These are phyloP conservation scores for Collybiopsis luxurians DNA, from an alignment of 768 basidiomycete species.

Conservation along the genomic window DNA sequence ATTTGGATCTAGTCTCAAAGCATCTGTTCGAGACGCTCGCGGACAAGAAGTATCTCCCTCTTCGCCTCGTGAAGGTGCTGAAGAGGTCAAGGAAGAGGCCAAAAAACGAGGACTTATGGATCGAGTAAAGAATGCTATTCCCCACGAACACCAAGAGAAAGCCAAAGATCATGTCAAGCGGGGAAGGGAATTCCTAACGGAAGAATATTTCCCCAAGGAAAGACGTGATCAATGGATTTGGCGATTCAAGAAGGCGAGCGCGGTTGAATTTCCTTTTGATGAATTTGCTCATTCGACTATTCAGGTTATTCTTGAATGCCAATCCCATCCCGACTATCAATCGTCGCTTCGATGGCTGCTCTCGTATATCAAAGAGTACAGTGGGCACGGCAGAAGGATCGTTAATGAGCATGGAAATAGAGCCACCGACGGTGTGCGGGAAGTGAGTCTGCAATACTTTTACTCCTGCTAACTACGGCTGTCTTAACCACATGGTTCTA, in stretches of 20 bases:
- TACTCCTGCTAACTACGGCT: constrained; percentile 9
- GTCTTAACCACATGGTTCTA: constrained; percentile 18
- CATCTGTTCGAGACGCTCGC: background rate
- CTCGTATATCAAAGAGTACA: constrained; percentile 59
- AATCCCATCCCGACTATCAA: constrained; percentile 90
- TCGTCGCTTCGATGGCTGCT: constrained; percentile 76
- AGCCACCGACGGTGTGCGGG: constrained; percentile 15
- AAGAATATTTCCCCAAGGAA: constrained; percentile 89
- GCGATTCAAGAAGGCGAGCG: constrained; percentile 79
- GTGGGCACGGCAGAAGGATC: constrained; percentile 39
- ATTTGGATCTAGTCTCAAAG: background rate
- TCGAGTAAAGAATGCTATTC: constrained; percentile 38
- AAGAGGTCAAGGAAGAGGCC: background rate
- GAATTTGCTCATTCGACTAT: background rate
- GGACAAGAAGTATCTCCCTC: background rate
- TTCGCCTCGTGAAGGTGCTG: constrained; percentile 3
- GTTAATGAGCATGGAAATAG: constrained; percentile 17
- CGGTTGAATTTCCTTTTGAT: background rate
- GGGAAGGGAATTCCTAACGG: constrained; percentile 64
- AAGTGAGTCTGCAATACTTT: constrained; percentile 17
- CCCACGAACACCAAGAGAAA: constrained; percentile 64
- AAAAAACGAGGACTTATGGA: constrained; percentile 19
- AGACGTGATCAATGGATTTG: constrained; percentile 92
- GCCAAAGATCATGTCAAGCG: constrained; percentile 53
- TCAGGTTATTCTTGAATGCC: constrained; percentile 85